A percentile compares a stretch with the other conserved stretches of the same genome.
Evolutionary conservation across 371 early-diverging fungal genomes (phyloP).

Genomic region (Mucor sp.): DNA sequence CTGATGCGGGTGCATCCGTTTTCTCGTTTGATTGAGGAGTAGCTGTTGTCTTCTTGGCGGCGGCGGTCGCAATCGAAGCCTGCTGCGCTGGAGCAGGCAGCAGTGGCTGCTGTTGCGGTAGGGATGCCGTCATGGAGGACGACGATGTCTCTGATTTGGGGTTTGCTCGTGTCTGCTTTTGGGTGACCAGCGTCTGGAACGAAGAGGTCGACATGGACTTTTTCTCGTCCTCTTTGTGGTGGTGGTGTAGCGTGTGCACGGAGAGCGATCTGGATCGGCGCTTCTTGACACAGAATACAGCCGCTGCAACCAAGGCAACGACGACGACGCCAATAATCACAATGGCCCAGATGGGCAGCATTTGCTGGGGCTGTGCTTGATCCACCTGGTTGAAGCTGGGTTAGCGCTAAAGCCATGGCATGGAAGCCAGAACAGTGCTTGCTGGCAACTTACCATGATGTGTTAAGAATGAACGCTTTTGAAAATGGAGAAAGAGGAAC

Average conservation of each 20-base stretch:
- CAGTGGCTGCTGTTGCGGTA: not conserved
- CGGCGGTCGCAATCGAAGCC: not conserved
- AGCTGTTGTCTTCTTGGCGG: not conserved
- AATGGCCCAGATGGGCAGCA: conserved; percentile 31
- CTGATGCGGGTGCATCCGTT: conserved; percentile 15
- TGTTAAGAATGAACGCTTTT: not conserved
- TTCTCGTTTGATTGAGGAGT: conserved; percentile 9
- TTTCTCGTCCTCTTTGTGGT: conserved; percentile 5
- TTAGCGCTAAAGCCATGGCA: no score
- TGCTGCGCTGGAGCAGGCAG: not conserved
- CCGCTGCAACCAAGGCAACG: conserved; percentile 1
- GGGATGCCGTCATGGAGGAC: not conserved
- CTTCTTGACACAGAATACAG: conserved; percentile 4
- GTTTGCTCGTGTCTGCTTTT: not conserved
- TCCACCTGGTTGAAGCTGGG: not conserved
- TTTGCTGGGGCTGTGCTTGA: not conserved
- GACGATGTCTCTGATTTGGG: not conserved
- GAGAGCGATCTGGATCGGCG: conserved; percentile 6
- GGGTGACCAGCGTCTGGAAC: conserved; percentile 14
- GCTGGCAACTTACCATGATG: not conserved
- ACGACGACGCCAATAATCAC: conserved; percentile 19
- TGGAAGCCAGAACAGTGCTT: no score
- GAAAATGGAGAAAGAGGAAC: conserved; percentile 7
- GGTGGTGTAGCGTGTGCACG: conserved; percentile 5
- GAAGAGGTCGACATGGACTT: conserved; percentile 14